Conservation (phyloP, 148 eudicot species). For the Cornus suecica region DNA sequence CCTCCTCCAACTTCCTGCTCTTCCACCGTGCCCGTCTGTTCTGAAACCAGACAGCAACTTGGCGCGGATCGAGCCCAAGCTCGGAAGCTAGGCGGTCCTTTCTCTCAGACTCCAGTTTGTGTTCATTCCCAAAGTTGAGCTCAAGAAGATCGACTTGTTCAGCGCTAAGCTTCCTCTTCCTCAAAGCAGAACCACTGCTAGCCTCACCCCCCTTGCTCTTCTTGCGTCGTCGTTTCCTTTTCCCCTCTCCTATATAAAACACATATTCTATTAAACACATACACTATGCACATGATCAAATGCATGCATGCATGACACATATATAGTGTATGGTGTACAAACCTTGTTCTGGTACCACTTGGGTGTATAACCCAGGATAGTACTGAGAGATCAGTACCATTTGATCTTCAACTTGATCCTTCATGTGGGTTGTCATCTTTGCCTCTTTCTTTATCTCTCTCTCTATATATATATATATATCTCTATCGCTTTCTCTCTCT, state of each 20-base stretch:
- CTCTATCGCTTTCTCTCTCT: constrained; percentile 3
- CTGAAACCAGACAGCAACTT: constrained; percentile 98
- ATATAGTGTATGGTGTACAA: neutral
- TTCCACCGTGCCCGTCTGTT: constrained; percentile 92
- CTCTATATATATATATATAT: neutral
- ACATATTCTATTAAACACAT: neutral
- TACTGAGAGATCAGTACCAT: constrained; percentile 41
- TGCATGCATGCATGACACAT: neutral
- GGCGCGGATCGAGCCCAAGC: constrained; percentile 78
- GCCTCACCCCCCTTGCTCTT: constrained; percentile 37
- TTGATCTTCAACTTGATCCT: constrained; percentile 34
- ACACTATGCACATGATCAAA: neutral
- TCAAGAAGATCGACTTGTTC: constrained; percentile 64
- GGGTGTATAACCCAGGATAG: constrained; percentile 48
- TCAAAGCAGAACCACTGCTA: constrained; percentile 17
- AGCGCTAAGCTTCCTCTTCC: constrained; percentile 70
- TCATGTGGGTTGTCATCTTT: constrained; percentile 26
- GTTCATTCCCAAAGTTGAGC: constrained; percentile 62
- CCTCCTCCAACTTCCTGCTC: constrained; percentile 79
- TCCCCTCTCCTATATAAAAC: constrained; percentile 27
- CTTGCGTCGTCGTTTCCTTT: constrained; percentile 38
- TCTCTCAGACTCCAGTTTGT: constrained; percentile 80
- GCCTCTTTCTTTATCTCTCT: constrained; percentile 3
- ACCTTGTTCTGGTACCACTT: constrained; percentile 50
- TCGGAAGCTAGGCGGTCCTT: constrained; percentile 77